These are phyloP conservation scores for Melanomma pulvis-pyrius DNA, from an alignment of 495 filamentous ascomycete genomes.

Conservation along the genomic window DNA sequence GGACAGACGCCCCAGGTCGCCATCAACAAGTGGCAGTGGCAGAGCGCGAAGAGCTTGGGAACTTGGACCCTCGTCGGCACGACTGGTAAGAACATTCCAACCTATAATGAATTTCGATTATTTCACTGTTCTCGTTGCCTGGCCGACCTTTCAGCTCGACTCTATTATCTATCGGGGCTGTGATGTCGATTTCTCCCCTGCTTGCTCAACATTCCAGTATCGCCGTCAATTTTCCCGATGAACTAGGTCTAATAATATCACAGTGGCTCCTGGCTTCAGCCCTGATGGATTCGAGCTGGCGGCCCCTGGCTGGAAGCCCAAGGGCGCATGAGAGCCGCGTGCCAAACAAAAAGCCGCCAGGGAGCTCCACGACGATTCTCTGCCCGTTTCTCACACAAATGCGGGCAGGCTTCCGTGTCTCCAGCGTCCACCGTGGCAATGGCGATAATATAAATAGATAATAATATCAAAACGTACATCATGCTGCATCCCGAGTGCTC, in stretches of 20 bases:
- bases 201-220: neutral
- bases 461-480: too few relatives aligned
- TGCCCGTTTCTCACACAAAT: too few relatives aligned
- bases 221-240: neutral
- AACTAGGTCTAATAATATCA: conserved; percentile 30
- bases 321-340: conserved; percentile 16
- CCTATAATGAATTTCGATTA: neutral
- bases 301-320: conserved; percentile 40
- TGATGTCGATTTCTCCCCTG: neutral
- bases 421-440: too few relatives aligned
- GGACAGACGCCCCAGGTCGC: conserved; percentile 50
- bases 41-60: conserved; percentile 49
- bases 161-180: too few relatives aligned
- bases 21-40: conserved; percentile 49
- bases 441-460: too few relatives aligned
- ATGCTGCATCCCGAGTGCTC: too few relatives aligned
- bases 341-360: neutral
- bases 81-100: neutral
- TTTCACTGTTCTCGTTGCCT: neutral
- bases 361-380: too few relatives aligned
- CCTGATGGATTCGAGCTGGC: conserved; percentile 47
- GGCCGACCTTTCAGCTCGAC: too few relatives aligned
- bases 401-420: too few relatives aligned
- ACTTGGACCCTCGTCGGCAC: conserved; percentile 53
- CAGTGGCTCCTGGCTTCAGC: conserved; percentile 50